Evolutionary conservation across 345 rosid species (phyloP).

Genomic region (Cochlearia excelsa): DNA sequence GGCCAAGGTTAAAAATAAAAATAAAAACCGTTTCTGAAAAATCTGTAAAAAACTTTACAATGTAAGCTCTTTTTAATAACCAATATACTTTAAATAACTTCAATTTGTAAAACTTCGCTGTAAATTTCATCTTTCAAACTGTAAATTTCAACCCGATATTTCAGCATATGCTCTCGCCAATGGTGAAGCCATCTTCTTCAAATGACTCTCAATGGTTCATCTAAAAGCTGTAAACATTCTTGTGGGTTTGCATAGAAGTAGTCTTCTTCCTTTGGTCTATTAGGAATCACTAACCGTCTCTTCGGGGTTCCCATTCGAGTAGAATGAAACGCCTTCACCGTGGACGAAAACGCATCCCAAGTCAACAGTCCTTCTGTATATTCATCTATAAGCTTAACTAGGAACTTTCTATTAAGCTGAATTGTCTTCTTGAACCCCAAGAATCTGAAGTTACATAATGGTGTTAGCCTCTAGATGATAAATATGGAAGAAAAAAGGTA

Average conservation of each 20-base stretch:
- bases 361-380: constrained; percentile 55
- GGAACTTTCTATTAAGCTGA: constrained; percentile 62
- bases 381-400: constrained; percentile 66
- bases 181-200: constrained; percentile 19
- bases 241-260: constrained; percentile 88
- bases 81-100: constrained; percentile 21
- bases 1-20: constrained; percentile 34
- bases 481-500: neutral
- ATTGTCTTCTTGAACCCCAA: constrained; percentile 88
- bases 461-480: constrained; percentile 17
- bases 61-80: constrained; percentile 27
- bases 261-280: constrained; percentile 94
- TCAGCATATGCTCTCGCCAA: constrained; percentile 22
- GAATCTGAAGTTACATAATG: constrained; percentile 49
- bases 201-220: constrained; percentile 52
- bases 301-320: constrained; percentile 74
- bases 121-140: constrained; percentile 19
- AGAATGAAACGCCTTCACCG: constrained; percentile 65
- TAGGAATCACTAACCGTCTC: constrained; percentile 42
- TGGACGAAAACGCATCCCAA: constrained; percentile 79
- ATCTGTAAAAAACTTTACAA: neutral
- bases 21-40: neutral
- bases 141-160: neutral
- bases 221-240: constrained; percentile 78
- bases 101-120: constrained; percentile 21